Percentiles rank a stretch among this genome's conserved stretches.
phyloP scores from a whole-genome alignment of 176 grass and related monocot genomes.

The Ananas comosus region DNA sequence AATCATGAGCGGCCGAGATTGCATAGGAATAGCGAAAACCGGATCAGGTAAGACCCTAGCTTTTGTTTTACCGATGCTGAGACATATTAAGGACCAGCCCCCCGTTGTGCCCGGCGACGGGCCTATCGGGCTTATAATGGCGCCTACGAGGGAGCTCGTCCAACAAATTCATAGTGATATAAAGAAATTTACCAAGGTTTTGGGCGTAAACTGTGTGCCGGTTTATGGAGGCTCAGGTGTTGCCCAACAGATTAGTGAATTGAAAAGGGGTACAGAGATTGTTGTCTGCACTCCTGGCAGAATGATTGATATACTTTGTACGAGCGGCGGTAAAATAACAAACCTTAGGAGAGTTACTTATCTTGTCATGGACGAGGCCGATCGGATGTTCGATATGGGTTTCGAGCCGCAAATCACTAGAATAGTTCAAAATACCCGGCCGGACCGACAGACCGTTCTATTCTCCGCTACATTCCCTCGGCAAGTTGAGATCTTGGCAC shows the following conservation, averaged over 20 bases:
- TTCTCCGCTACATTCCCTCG: constrained; percentile 95
- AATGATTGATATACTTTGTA: constrained; percentile 97
- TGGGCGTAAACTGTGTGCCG: constrained; percentile 87
- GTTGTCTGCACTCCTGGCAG: constrained; percentile 90
- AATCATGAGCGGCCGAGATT: constrained; percentile 95
- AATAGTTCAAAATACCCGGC: constrained; percentile 80
- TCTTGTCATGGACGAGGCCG: constrained; percentile 95
- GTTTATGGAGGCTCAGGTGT: constrained; percentile 91
- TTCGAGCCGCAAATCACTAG: constrained; percentile 93
- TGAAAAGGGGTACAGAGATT: constrained; percentile 90
- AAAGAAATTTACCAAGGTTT: constrained; percentile 77
- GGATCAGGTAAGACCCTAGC: constrained; percentile 95
- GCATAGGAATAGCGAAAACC: constrained; percentile 93
- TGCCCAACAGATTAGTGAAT: constrained; percentile 93
- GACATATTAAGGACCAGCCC: constrained; percentile 92
- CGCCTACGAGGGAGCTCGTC: constrained; percentile 90
- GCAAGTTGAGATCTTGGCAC: constrained; percentile 84
- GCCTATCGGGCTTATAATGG: constrained; percentile 88
- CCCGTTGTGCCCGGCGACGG: constrained; percentile 82
- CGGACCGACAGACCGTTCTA: constrained; percentile 81
- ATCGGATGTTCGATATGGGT: constrained; percentile 99
- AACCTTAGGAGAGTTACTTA: constrained; percentile 87
- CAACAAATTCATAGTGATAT: constrained; percentile 91
- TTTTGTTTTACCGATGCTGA: constrained; percentile 94
- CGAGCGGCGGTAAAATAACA: constrained; percentile 86